Evolutionary conservation across 805 yeast species (phyloP).

Genomic region (Starmerella geochares): DNA sequence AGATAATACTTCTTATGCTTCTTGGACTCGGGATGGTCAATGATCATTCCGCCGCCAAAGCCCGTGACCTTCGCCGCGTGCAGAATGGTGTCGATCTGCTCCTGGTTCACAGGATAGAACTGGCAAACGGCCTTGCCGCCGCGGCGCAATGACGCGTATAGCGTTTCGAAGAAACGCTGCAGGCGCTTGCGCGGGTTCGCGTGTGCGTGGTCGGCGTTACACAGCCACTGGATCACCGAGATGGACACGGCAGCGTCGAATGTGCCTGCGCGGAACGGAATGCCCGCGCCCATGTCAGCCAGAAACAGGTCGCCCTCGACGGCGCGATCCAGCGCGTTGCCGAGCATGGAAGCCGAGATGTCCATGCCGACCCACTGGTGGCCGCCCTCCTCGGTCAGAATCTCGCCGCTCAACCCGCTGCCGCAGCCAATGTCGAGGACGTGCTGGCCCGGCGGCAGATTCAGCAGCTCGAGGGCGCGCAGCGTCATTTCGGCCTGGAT

Average conservation of each 20-base stretch:
- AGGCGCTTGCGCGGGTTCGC: slow-evolving; percentile 78
- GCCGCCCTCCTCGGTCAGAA: slow-evolving; percentile 74
- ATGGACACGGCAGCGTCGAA: slow-evolving; percentile 95
- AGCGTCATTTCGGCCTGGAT: slow-evolving; percentile 97
- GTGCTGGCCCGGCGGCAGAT: slow-evolving; percentile 56
- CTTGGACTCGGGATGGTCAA: slow-evolving; percentile 88
- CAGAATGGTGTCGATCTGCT: slow-evolving; percentile 66
- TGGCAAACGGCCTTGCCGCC: slow-evolving; percentile 98
- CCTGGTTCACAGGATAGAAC: slow-evolving; percentile 86
- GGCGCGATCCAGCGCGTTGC: slow-evolving; percentile 83
- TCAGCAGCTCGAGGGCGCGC: slow-evolving; percentile 78
- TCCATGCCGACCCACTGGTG: slow-evolving; percentile 95
- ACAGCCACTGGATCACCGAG: slow-evolving; percentile 94
- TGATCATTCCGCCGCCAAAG: slow-evolving; percentile 88
- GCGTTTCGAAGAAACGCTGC: slow-evolving; percentile 71
- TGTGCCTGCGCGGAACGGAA: slow-evolving; percentile 91
- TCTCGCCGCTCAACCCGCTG: slow-evolving; percentile 91
- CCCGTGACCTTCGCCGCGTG: slow-evolving; percentile 88
- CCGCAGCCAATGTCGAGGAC: slow-evolving; percentile 94
- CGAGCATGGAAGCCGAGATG: slow-evolving; percentile 90
- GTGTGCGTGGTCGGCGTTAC: slow-evolving; percentile 80
- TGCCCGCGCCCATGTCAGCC: slow-evolving; percentile 86
- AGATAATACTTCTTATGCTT: slow-evolving; percentile 84
- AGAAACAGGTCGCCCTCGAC: slow-evolving; percentile 87
- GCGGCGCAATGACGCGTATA: slow-evolving; percentile 73